phyloP scores from a whole-genome alignment of 805 yeast genomes.

The Wickerhamomyces ciferrii region DNA sequence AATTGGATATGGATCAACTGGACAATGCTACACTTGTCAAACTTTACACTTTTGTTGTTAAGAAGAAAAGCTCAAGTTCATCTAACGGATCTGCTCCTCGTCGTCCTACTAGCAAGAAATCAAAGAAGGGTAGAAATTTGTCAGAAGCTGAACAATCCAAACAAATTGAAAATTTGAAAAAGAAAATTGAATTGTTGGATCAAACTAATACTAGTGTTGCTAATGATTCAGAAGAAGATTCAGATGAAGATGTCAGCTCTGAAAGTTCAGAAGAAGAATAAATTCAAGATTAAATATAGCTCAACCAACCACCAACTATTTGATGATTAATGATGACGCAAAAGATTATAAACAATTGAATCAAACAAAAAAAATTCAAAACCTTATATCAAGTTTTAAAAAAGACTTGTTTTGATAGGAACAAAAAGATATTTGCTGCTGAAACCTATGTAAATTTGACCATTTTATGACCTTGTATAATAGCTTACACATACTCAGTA shows the following conservation, averaged over 20 bases:
- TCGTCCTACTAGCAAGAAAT: conserved; percentile 17
- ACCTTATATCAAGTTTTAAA: neutral
- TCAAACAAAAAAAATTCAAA: neutral
- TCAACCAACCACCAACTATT: neutral
- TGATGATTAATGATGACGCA: conserved; percentile 1
- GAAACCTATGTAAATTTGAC: neutral
- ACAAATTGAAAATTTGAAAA: conserved; percentile 67
- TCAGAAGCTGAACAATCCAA: conserved; percentile 61
- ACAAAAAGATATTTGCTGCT: neutral
- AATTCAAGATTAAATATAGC: conserved; percentile 4
- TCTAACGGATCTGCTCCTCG: conserved; percentile 4
- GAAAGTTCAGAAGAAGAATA: conserved; percentile 73
- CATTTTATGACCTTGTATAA: neutral
- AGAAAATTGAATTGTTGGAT: conserved; percentile 71
- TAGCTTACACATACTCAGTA: neutral
- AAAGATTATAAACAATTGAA: neutral
- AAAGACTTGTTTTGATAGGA: neutral
- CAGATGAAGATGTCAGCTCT: conserved; percentile 55
- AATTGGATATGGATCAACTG: conserved; percentile 89
- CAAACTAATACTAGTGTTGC: conserved; percentile 24
- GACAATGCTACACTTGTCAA: conserved; percentile 80
- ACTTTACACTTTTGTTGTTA: conserved; percentile 77
- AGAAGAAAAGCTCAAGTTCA: conserved; percentile 23
- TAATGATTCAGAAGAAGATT: conserved; percentile 32
- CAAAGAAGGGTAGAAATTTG: conserved; percentile 50